Evolutionary conservation across 345 rosid species (phyloP), one percentile per base, ranked within the genome.

Genomic region (Salix dunnii): DNA sequence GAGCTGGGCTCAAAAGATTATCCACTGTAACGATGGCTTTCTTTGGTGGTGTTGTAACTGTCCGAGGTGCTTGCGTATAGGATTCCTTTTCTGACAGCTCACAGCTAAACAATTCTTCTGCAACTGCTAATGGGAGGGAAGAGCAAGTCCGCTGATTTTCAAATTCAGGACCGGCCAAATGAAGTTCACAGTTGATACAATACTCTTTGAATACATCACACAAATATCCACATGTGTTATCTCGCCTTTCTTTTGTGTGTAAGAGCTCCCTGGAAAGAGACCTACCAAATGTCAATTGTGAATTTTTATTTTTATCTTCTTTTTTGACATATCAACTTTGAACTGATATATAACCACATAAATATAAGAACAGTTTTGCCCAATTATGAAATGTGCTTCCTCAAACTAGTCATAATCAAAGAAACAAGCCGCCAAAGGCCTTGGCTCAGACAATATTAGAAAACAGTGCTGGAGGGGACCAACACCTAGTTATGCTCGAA

Each of bases 141-240:
- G 84, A 81, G 43, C 69, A 77, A 53, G 72, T 73, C 75, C 49
- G 78, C 40, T 70, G 31, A 51, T 28, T 77, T 33, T 77, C 81
- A 23, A 71, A 81, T 60, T 77, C 81, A 20, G 81, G 81, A 51
- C 81, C 81, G 18, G 78, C 84, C 76, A 81, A 36, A 6, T 81
- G 81, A 77, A 81, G 81, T 42, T 77, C 84, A 21, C 84, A 81
- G 55, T 73, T 74, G 60, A 81, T 76, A 66, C 84, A 81, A 40
- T 42, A 40, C 33, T 77, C 71, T 62, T 31, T 28, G 40, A 81
- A 77, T 64, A 77, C 63, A 23, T 70, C 20, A 63, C 55, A 60
- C 73, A 81, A 30, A 70, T 71, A 76, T 55, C 46, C 43, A 31
- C 84, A 77, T 1, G 84, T 77, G 25, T 77, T 76, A 25, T 60